Percentiles rank a stretch among this genome's conserved stretches.
phyloP scores from a whole-genome alignment of 768 basidiomycete genomes.

The Chalciporus piperatus region DNA sequence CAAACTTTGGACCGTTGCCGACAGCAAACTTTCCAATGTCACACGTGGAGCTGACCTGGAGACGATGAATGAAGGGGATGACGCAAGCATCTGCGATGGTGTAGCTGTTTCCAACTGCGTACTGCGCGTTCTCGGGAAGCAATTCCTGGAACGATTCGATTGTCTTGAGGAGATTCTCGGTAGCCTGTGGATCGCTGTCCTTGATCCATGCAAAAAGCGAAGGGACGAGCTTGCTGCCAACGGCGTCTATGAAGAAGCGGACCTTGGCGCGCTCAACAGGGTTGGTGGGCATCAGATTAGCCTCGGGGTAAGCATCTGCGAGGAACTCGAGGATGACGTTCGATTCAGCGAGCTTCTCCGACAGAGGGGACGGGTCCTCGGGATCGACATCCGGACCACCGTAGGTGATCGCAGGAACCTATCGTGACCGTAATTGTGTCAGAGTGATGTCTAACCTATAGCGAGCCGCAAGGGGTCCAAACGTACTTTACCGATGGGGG shows the following conservation, averaged over 20 bases:
- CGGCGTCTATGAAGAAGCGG: constrained; percentile 58
- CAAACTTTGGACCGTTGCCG: constrained; percentile 45
- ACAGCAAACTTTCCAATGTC: constrained; percentile 49
- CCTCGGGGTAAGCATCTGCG: constrained; percentile 50
- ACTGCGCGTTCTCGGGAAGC: constrained; percentile 43
- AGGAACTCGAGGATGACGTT: constrained; percentile 62
- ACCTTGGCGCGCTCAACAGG: constrained; percentile 52
- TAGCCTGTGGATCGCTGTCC: constrained; percentile 38
- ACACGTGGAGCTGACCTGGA: constrained; percentile 40
- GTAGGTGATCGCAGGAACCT: constrained; percentile 58
- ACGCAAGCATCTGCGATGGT: constrained; percentile 60
- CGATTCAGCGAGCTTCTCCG: constrained; percentile 60
- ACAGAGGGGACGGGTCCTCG: constrained; percentile 53
- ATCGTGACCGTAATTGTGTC: not conserved
- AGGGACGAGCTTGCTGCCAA: constrained; percentile 42
- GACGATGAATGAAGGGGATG: constrained; percentile 53
- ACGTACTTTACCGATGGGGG: constrained; percentile 60
- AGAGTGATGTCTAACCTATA: not conserved
- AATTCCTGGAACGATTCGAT: constrained; percentile 48
- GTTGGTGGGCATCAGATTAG: constrained; percentile 47
- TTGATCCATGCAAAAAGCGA: constrained; percentile 34
- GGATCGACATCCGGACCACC: constrained; percentile 55
- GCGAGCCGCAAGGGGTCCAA: not conserved
- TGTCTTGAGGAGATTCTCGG: constrained; percentile 31
- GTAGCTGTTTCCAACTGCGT: constrained; percentile 40